A percentile compares a stretch with the other conserved stretches of the same genome.
Conservation (phyloP, 345 rosid genomes). For the Triadica sebifera region DNA sequence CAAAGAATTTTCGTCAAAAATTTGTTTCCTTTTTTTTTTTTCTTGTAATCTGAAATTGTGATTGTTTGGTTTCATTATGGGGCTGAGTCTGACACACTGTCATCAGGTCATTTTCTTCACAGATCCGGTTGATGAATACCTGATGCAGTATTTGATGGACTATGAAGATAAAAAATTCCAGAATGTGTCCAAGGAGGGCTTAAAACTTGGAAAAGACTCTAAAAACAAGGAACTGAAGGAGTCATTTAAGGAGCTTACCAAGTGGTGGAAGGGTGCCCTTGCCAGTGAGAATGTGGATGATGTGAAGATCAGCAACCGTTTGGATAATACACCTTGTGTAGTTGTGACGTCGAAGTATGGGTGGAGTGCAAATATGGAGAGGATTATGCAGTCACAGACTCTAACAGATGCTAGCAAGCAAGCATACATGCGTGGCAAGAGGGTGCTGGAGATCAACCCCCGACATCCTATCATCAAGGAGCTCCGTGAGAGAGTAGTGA, state of each 20-base stretch:
- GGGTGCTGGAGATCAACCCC: conserved; percentile 94
- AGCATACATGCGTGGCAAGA: conserved; percentile 90
- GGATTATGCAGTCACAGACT: conserved; percentile 98
- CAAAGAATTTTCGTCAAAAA: not conserved
- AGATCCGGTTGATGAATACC: conserved; percentile 93
- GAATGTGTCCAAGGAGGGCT: conserved; percentile 91
- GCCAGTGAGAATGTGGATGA: conserved; percentile 83
- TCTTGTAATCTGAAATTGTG: not conserved
- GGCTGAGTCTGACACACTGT: conserved; percentile 1
- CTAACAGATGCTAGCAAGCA: conserved; percentile 84
- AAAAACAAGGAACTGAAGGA: conserved; percentile 85
- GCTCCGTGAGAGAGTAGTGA: conserved; percentile 76
- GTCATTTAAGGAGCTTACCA: conserved; percentile 86
- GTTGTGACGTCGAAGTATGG: conserved; percentile 94
- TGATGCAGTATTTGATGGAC: conserved; percentile 99
- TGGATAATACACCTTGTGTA: conserved; percentile 91
- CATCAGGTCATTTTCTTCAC: conserved; percentile 94
- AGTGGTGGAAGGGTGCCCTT: conserved; percentile 87
- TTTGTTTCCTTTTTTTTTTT: not conserved
- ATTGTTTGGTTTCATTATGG: not conserved
- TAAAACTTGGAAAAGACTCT: conserved; percentile 77
- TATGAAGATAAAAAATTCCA: conserved; percentile 92
- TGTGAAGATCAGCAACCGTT: conserved; percentile 83
- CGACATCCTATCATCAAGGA: conserved; percentile 95
- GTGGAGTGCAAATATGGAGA: conserved; percentile 98